Conservation (phyloP, 2,329 filamentous ascomycete genomes). For the Ophiostoma novo-ulmi region DNA sequence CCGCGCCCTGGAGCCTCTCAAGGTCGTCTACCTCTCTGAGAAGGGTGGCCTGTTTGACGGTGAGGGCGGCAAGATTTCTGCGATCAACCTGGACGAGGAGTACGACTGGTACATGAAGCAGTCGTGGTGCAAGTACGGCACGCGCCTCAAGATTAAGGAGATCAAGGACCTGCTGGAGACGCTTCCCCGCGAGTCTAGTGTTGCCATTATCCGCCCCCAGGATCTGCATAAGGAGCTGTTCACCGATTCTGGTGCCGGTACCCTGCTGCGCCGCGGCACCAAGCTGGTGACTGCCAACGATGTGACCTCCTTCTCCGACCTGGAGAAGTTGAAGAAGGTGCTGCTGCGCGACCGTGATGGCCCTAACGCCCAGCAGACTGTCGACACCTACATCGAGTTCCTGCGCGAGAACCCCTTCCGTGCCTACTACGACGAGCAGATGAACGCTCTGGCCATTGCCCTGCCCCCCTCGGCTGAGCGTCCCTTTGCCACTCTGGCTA, state of each 20-base stretch:
- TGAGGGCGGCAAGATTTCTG: conserved; percentile 89
- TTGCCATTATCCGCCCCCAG: conserved; percentile 94
- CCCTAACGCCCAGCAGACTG: conserved; percentile 73
- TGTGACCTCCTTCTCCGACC: conserved; percentile 68
- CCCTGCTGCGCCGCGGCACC: conserved; percentile 84
- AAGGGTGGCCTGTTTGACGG: conserved; percentile 95
- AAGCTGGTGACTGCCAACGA: conserved; percentile 73
- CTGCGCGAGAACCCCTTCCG: conserved; percentile 75
- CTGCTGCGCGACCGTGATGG: conserved; percentile 77
- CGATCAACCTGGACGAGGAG: conserved; percentile 95
- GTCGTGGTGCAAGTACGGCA: conserved; percentile 92
- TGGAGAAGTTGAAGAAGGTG: conserved; percentile 72
- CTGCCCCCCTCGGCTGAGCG: conserved; percentile 64
- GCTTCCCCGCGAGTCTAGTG: conserved; percentile 84
- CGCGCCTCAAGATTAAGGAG: conserved; percentile 93
- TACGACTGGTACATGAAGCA: conserved; percentile 89
- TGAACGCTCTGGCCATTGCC: conserved; percentile 89
- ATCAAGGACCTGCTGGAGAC: conserved; percentile 89
- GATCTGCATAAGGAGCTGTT: conserved; percentile 96
- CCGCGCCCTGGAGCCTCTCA: conserved; percentile 80
- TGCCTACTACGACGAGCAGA: conserved; percentile 88
- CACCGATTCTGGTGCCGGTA: conserved; percentile 91
- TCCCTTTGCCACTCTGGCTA: conserved; percentile 75
- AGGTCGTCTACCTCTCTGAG: conserved; percentile 97
- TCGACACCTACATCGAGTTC: conserved; percentile 79